Evolutionary conservation across 2,329 filamentous ascomycete species (phyloP), one percentile per base, ranked within the genome.

Genomic region (Stachybotrys chartarum): DNA sequence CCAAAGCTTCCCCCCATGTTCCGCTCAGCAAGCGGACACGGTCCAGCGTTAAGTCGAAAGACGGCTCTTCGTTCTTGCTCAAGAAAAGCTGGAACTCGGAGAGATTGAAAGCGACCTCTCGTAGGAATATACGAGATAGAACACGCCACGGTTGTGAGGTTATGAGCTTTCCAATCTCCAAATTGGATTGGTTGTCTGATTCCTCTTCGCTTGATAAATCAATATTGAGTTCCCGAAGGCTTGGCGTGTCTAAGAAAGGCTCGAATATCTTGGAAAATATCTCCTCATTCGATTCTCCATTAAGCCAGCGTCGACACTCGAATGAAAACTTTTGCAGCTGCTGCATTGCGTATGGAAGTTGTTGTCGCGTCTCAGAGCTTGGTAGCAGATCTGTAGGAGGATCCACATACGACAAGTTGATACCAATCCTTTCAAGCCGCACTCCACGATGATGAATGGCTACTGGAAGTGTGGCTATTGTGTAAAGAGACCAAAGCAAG

Each of bases 321-420:
- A 52, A 52, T 31, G 39, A 52, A n/a, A 52, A 52, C 17, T 32
- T 45, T 18, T 45, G 31, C n/a, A 52, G 35, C n/a, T 30, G 51
- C 51, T 52, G 51, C 51, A 52, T 52, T 14, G 51, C 51, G 32
- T 31, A 52, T 44, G 51, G 51, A 52, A 52, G 51, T 18, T 44
- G 51, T 45, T 52, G 51, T 30, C 35, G 31, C 35, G 30, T 17
- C 35, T 52, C 51, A 14, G 51, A 39, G n/a, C 30, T 52, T 45
- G 39, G 51, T n/a, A 44, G 32, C 35, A 52, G 16, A 45, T 52
- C 35, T 8, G 39, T 24, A 18, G 51, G 32, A 52, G 31, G 6
- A n/a, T 24, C 17, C 32, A 44, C 32, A 45, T 52, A 52, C 18
- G 51, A 44, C 35, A 52, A 52, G 32, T 44, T 35, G 51, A 52